Percentiles rank a stretch among this genome's conserved stretches.
phyloP scores from a whole-genome alignment of 179 eudicot species.

The Beta macrorhiza region DNA sequence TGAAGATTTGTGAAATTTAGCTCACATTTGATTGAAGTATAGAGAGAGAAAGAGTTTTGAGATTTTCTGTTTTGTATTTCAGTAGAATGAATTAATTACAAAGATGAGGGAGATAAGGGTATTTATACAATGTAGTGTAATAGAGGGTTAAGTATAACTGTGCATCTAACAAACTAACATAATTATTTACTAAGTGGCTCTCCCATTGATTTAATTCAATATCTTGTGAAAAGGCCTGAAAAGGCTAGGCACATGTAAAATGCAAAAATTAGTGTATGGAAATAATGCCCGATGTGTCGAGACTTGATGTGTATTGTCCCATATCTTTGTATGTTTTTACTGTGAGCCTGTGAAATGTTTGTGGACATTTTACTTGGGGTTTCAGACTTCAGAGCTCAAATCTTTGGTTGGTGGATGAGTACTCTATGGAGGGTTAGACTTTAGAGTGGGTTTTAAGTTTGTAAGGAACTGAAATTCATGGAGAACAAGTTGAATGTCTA shows the following conservation, averaged over 20 bases:
- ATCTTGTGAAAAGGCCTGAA: neutral
- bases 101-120: no score
- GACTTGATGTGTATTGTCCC: neutral
- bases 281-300: neutral
- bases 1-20: no score
- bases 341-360: neutral
- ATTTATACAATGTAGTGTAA: no score
- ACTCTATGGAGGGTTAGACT: neutral
- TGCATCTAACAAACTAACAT: no score
- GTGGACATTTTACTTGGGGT: neutral
- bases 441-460: neutral
- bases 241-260: neutral
- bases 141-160: no score
- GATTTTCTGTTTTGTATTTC: no score
- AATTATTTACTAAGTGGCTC: no score
- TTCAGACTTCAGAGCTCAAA: neutral
- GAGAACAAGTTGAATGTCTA: constrained; percentile 1
- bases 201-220: neutral
- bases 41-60: no score
- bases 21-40: no score
- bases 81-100: no score
- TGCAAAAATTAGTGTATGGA: neutral
- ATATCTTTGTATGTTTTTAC: neutral
- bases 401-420: neutral
- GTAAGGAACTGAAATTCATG: neutral